Evolutionary conservation across 768 basidiomycete species (phyloP), one percentile per base, ranked within the genome.

Genomic region (Amanita jacksonii): DNA sequence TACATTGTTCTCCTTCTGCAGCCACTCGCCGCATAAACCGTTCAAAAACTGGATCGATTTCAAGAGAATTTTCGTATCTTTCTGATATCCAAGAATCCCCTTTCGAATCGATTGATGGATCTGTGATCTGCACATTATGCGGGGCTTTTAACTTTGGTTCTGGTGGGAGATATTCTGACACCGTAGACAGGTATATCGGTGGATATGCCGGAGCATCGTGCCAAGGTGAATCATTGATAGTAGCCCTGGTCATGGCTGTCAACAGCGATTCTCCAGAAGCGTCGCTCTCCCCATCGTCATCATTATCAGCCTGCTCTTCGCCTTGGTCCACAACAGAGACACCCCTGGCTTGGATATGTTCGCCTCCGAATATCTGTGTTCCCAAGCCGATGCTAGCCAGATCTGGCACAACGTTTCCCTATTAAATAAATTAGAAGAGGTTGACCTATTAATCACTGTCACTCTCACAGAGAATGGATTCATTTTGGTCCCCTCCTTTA

Each of bases 41-140:
- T 53, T 92, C 84, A 58, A 98, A 97, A 3, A 89, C 76, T 43
- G 79, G 78, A 60, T 97, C 93, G 33, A 87, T 69, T 35, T 83
- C 69, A 38, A 85, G 56, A 10, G 84, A 83, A 55, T 85, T 81
- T 62, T 92, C 91, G 57, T 88, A 94, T 15, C 72, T 67, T 58
- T 94, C 91, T 4, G 74, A 63, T 8, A 68, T 60, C 88, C 81
- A 85, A 16, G 69, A 62, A 51, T 74, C 62, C 52, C 61, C 70
- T 38, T 57, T 63, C 33, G 68, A 63, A 18, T 65, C 65, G 16
- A 56, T 61, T 13, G 49, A 38, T 19, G 64, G 63, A 20, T 69
- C 67, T 18, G 67, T 62, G 28, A 78, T 63, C 8, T 69, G 66
- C 15, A 70, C 62, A 12, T 60, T 67, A 2, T 70, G 55, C 1